These are phyloP conservation scores for Suillus spraguei DNA, from an alignment of 768 basidiomycete species.

Conservation along the genomic window DNA sequence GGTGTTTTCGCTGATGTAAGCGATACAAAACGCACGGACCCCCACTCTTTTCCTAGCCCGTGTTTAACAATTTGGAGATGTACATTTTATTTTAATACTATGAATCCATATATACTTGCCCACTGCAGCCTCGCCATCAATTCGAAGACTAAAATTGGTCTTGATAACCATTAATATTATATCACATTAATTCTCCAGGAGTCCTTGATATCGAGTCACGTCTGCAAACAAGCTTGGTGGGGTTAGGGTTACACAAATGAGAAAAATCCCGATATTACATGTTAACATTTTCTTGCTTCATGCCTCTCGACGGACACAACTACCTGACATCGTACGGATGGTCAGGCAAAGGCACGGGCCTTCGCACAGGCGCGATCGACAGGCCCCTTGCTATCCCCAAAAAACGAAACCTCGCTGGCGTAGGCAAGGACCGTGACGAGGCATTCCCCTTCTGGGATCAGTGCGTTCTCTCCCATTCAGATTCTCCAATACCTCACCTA, in stretches of 20 bases:
- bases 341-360: conserved; percentile 82
- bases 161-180: too few relatives aligned
- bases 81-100: too few relatives aligned
- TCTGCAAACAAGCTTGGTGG: too few relatives aligned
- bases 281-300: conserved; percentile 23
- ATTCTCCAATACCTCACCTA: conserved; percentile 5
- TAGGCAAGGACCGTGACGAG: conserved; percentile 94
- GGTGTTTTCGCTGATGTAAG: conserved; percentile 6
- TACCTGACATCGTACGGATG: conserved; percentile 85
- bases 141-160: too few relatives aligned
- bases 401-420: conserved; percentile 82
- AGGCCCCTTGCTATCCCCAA: conserved; percentile 78
- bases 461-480: conserved; percentile 50
- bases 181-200: too few relatives aligned
- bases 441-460: conserved; percentile 99
- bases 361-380: conserved; percentile 80
- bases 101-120: too few relatives aligned
- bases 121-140: too few relatives aligned
- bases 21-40: conserved; percentile 5
- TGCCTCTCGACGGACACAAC: conserved; percentile 73
- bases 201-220: too few relatives aligned
- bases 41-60: background rate
- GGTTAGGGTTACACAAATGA: conserved; percentile 2
- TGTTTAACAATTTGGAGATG: too few relatives aligned
- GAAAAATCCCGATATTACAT: background rate